These are phyloP conservation scores for Leccinum pellstonianum DNA, from an alignment of 768 basidiomycete species.

Conservation along the genomic window DNA sequence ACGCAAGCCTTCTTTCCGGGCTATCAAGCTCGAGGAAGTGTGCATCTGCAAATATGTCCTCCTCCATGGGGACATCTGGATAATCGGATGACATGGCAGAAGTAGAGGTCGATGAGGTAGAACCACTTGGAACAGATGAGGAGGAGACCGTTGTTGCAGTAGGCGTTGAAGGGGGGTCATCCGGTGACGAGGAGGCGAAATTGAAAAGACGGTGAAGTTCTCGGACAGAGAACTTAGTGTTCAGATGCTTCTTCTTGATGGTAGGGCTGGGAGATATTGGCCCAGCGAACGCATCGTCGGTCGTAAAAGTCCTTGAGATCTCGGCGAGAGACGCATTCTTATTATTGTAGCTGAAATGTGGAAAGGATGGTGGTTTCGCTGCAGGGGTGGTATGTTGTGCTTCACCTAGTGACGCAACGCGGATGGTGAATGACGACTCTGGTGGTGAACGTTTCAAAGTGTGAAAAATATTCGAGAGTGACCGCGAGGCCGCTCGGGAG, in stretches of 20 bases:
- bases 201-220: constrained; percentile 37
- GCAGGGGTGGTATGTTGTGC: constrained; percentile 2
- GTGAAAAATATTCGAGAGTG: constrained; percentile 32
- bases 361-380: constrained; percentile 10
- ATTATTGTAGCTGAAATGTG: constrained; percentile 21
- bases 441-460: constrained; percentile 29
- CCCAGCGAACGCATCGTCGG: constrained; percentile 16
- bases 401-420: constrained; percentile 24
- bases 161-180: constrained; percentile 6
- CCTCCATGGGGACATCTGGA: constrained; percentile 22
- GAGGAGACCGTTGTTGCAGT: not conserved
- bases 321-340: constrained; percentile 25
- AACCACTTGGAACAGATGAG: not conserved
- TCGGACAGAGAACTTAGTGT: constrained; percentile 36
- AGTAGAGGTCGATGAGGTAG: constrained; percentile 11
- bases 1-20: constrained; percentile 16
- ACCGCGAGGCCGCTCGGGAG: constrained; percentile 30
- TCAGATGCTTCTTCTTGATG: constrained; percentile 21
- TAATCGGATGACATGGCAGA: constrained; percentile 13
- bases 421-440: constrained; percentile 24
- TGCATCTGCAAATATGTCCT: constrained; percentile 14
- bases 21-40: constrained; percentile 21
- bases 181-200: constrained; percentile 25
- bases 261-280: constrained; percentile 38
- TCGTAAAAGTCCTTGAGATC: constrained; percentile 9